These are phyloP conservation scores for Trichoderma koningii DNA, from an alignment of 2,329 filamentous ascomycete genomes.

Conservation along the genomic window DNA sequence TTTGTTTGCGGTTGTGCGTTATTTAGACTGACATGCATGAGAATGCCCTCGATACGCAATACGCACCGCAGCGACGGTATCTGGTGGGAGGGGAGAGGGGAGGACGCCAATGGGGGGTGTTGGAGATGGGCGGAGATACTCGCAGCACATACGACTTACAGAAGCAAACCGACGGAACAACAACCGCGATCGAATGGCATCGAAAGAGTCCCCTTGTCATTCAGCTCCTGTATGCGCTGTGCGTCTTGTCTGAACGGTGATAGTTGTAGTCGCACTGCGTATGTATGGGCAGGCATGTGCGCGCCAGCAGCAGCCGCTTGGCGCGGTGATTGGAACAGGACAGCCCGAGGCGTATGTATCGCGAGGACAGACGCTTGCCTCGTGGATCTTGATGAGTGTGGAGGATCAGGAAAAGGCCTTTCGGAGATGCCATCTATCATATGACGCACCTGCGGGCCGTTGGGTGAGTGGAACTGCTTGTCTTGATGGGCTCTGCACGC, in stretches of 20 bases:
- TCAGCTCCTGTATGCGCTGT: not conserved
- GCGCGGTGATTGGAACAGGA: not conserved
- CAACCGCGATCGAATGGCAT: too few species aligned
- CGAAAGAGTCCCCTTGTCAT: too few species aligned
- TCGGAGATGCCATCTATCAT: too few species aligned
- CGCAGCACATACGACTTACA: too few species aligned
- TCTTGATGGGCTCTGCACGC: not conserved
- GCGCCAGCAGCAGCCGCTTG: slow-evolving; percentile 10
- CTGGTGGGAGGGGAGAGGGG: not conserved
- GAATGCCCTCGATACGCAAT: not conserved
- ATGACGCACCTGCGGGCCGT: too few species aligned
- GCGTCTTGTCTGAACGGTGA: too few species aligned
- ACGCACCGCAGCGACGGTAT: not conserved
- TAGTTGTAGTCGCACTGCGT: not conserved
- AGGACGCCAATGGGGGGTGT: not conserved
- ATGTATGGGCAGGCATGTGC: not conserved
- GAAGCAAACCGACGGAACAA: too few species aligned
- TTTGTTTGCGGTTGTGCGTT: not conserved
- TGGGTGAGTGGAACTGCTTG: too few species aligned
- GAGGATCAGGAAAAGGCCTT: too few species aligned
- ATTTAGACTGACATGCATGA: not conserved
- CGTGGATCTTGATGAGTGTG: too few species aligned
- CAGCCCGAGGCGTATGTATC: not conserved
- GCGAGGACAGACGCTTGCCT: too few species aligned
- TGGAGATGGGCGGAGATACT: too few species aligned